Base-by-base conservation (phyloP, 1,284 basidiomycete species). In the Paramarasmius palmivorus region DNA sequence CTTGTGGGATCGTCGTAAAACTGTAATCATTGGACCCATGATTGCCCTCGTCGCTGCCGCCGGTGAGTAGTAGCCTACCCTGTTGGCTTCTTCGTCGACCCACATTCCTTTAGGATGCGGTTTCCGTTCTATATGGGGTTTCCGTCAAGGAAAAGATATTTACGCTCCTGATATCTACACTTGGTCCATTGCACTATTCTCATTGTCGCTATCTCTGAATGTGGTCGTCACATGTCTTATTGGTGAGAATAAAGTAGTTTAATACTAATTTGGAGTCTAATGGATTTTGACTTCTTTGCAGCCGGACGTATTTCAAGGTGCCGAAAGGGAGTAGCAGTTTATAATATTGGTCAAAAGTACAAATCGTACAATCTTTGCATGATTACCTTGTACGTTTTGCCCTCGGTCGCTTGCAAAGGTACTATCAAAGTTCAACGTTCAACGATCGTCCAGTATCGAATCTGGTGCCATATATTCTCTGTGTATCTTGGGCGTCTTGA, bases 161-260 rank as follows among this genome's bases (percentile, higher is more conserved):
- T 55, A 55, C 34, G 49, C 45, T 36, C 14, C 38, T 23, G 44
- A 44, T 14, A 50, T 54, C 46, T 52, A 46, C 23, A 20, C 53
- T 3, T 55, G 56, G 56, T 52, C 52, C 3, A 54, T 39, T 15
- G 55, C 55, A 3, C 19, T 54, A n/a, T 57, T 57, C 42, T 39
- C 17, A 12, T 22, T 57, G 12, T 57, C 52, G 17, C 36, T 57
- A 10, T 17, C 35, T 23, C 53, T 48, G 4, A 57, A 54, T 50
- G 26, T 54, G 17, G 26, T 40, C 15, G 52, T 57, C 20, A 57
- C 55, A 2, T 25, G 15, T 29, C 48, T 57, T 26, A 57, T 57
- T 34, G 55, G 55, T 57, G 8, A 17, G 15, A n/a, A n/a, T n/a
- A n/a, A n/a, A n/a, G n/a, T n/a, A n/a, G 17, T 32, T 12, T 25